phyloP scores from a whole-genome alignment of 345 rosid species.

The Kernera saxatilis region DNA sequence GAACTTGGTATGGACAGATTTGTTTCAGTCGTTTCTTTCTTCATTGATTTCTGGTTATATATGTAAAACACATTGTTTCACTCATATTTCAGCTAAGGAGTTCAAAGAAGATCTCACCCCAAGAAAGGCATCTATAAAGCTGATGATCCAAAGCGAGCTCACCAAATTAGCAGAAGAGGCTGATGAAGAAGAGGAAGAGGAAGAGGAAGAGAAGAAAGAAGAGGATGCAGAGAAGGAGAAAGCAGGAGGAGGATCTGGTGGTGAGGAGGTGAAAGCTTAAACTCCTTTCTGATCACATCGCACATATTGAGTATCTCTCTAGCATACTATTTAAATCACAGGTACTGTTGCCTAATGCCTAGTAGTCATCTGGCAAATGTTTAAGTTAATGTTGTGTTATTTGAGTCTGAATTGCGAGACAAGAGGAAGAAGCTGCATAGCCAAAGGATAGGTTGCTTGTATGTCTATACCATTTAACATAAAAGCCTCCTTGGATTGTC shows the following conservation, averaged over 20 bases:
- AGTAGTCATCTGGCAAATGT: constrained; percentile 18
- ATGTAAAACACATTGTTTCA: background rate
- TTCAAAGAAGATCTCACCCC: constrained; percentile 56
- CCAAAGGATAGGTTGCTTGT: constrained; percentile 28
- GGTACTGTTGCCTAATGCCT: constrained; percentile 1
- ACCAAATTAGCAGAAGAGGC: constrained; percentile 79
- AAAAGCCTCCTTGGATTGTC: constrained; percentile 30
- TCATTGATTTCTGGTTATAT: background rate
- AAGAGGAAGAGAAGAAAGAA: constrained; percentile 35
- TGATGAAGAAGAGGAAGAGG: constrained; percentile 52
- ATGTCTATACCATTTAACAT: constrained; percentile 25
- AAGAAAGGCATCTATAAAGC: constrained; percentile 71
- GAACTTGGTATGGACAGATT: constrained; percentile 55
- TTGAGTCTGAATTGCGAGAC: constrained; percentile 13
- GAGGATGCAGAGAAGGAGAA: constrained; percentile 16
- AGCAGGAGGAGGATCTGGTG: constrained; percentile 17
- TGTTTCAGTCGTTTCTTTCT: background rate
- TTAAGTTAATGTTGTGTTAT: constrained; percentile 17
- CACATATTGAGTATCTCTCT: constrained; percentile 4
- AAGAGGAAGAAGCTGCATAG: constrained; percentile 25
- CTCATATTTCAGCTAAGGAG: constrained; percentile 43
- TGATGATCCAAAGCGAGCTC: constrained; percentile 88
- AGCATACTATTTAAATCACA: background rate
- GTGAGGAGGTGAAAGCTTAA: constrained; percentile 28
- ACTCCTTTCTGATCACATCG: constrained; percentile 6